Evolutionary conservation across 352 stramenopile genomes (phyloP).

Genomic region (Globisporangium takayamanum): DNA sequence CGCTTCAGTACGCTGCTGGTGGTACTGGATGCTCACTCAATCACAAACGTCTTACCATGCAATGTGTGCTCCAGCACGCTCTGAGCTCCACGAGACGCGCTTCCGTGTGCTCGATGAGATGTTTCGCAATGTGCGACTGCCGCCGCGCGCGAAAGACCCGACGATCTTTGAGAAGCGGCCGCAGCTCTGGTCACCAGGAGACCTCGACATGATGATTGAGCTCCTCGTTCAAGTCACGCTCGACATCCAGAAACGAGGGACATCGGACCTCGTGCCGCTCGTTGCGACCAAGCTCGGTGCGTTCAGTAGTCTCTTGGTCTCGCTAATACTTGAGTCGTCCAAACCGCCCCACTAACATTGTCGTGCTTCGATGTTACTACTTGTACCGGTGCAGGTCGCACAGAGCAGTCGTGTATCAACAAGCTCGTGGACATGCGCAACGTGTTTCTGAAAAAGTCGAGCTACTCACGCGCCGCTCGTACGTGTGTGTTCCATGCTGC

Average conservation of each 20-base stretch:
- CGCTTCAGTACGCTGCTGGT: background rate
- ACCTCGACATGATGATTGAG: conserved; percentile 49
- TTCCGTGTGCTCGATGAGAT: conserved; percentile 36
- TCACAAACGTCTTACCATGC: too few species aligned
- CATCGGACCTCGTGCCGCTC: conserved; percentile 26
- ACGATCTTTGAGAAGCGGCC: conserved; percentile 21
- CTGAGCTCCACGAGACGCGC: conserved; percentile 20
- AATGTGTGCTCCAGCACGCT: conserved; percentile 9
- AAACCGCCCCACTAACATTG: too few species aligned
- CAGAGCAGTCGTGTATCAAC: conserved; percentile 42
- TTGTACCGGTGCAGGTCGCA: conserved; percentile 24
- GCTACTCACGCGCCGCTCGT: conserved; percentile 37
- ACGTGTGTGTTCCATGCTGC: conserved; percentile 11
- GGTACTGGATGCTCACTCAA: too few species aligned
- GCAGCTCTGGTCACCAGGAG: conserved; percentile 49
- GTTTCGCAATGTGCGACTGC: conserved; percentile 40
- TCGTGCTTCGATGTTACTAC: background rate
- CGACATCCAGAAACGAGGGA: conserved; percentile 47
- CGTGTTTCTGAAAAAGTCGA: conserved; percentile 35
- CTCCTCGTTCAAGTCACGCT: conserved; percentile 53
- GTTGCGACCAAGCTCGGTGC: conserved; percentile 24
- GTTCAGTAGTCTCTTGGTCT: background rate
- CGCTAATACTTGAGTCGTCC: background rate
- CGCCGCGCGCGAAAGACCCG: conserved; percentile 17
- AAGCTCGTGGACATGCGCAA: conserved; percentile 58